Base-by-base conservation (phyloP, 2,329 filamentous ascomycete species). In the Arthroderma sp. region DNA sequence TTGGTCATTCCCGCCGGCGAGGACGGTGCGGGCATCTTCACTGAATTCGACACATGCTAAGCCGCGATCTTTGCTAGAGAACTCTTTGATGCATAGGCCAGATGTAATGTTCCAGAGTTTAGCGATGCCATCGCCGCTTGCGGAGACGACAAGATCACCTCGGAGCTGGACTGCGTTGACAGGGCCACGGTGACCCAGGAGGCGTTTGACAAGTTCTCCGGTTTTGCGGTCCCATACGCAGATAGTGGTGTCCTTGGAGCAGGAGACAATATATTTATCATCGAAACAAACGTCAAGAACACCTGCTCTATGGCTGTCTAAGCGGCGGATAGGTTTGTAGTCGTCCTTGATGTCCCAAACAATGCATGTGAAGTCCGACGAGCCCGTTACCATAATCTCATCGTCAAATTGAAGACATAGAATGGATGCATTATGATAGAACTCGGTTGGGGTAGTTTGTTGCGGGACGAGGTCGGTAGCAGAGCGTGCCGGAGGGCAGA, bases 101-200 rank as follows among this genome's bases (percentile, higher is more conserved):
- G 84, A 86, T 55, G 86, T 80, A 47, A 96, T 81, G 61, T 95
- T 93, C 91, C 91, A 98, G 47, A 98, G 72, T 68, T 93, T 94
- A 50, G 94, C 87, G 42, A 83, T 76, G 55, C 91, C 91, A 63
- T 98, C 91, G 45, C 91, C 91, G 45, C 84, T 91, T 59, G 91
- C 94, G 40, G 85, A 94, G 29, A 95, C 88, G 40, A 96, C 80
- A 5, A 87, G 81, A 64, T 94, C 89, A 48, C 87, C 89, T 44
- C 89, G 83, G 62, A 98, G 78, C 66, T 96, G 89, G 4, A 98
- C 87, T 1, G 91, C 88, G 59, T 98, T 98, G 53, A 98, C 91
- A 1, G 91, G 91, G 0, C 91, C 91, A 2, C 78, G 74, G 63
- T 98, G 91, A 5, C 89, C 91, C 32, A 77, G 75, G 40, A 98